phyloP scores from a whole-genome alignment of 2,329 filamentous ascomycete species.

The Hypoxylon sp. region DNA sequence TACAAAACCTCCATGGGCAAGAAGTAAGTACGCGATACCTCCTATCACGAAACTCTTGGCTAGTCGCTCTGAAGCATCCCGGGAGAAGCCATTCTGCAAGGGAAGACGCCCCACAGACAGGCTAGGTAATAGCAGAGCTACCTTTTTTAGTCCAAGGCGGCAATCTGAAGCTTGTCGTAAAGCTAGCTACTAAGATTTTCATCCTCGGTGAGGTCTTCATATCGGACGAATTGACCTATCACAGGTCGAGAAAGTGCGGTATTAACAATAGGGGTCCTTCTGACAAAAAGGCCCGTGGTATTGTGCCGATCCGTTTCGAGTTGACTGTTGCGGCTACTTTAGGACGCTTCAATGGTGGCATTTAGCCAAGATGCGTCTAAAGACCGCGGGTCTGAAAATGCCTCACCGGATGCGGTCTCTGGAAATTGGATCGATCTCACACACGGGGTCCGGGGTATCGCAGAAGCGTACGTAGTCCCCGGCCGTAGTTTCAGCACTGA shows the following conservation, averaged over 20 bases:
- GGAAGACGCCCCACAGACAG: slow-evolving; percentile 38
- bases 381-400: slow-evolving; percentile 46
- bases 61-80: slow-evolving; percentile 44
- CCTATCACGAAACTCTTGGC: slow-evolving; percentile 49
- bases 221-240: slow-evolving; percentile 49
- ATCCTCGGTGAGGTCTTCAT: slow-evolving; percentile 37
- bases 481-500: slow-evolving; percentile 49
- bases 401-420: slow-evolving; percentile 45
- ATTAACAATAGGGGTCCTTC: slow-evolving; percentile 43
- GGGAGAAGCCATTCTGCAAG: slow-evolving; percentile 41
- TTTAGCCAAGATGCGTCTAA: slow-evolving; percentile 40
- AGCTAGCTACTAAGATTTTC: slow-evolving; percentile 39
- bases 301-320: slow-evolving; percentile 51
- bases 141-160: slow-evolving; percentile 28
- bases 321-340: slow-evolving; percentile 44
- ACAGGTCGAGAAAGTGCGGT: slow-evolving; percentile 33
- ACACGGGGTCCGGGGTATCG: slow-evolving; percentile 34
- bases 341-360: slow-evolving; percentile 31
- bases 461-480: slow-evolving; percentile 32
- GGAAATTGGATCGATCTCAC: slow-evolving; percentile 36
- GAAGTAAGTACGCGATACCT: slow-evolving; percentile 33
- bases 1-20: slow-evolving; percentile 35
- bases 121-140: slow-evolving; percentile 25
- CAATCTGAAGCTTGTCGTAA: slow-evolving; percentile 38
- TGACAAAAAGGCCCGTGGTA: slow-evolving; percentile 47